Evolutionary conservation across 2,329 filamentous ascomycete genomes (phyloP).

Genomic region (Fusarium tricinctum): DNA sequence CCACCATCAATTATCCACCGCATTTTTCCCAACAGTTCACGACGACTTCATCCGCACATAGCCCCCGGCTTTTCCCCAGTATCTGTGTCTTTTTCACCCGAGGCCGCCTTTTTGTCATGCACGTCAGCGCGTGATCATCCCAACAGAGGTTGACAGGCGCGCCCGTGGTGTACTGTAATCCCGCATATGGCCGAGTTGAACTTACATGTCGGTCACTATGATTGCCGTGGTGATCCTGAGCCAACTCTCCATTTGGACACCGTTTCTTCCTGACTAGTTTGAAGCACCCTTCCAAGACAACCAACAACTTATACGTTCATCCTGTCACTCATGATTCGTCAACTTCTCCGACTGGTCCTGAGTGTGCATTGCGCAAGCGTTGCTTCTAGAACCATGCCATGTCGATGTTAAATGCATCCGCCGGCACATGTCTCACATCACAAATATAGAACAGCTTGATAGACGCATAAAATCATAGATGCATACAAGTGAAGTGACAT

Average conservation of each 20-base stretch:
- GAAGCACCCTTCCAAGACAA: conserved; percentile 15
- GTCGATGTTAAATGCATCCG: conserved; percentile 13
- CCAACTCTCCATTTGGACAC: conserved; percentile 1
- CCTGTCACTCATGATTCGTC: conserved; percentile 17
- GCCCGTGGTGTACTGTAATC: conserved; percentile 30
- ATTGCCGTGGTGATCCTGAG: conserved; percentile 7
- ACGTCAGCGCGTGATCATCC: conserved; percentile 44
- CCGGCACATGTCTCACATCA: conserved; percentile 21
- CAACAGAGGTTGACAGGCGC: conserved; percentile 30
- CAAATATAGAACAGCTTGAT: conserved; percentile 24
- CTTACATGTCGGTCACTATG: conserved; percentile 15
- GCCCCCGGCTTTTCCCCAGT: conserved; percentile 36
- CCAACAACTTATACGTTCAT: conserved; percentile 5
- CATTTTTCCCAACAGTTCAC: conserved; percentile 47
- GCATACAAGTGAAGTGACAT: conserved; percentile 43
- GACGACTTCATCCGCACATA: conserved; percentile 31
- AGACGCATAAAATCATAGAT: conserved; percentile 48
- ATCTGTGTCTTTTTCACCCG: conserved; percentile 38
- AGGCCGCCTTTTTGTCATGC: conserved; percentile 42
- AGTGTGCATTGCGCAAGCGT: conserved; percentile 17
- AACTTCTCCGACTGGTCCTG: conserved; percentile 31
- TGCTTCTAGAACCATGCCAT: conserved; percentile 42
- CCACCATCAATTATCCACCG: conserved; percentile 42
- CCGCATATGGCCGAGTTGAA: conserved; percentile 16
- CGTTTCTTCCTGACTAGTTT: conserved; percentile 7